Conservation (phyloP, 1,284 basidiomycete genomes). For the Cutaneotrichosporon spelunceum region DNA sequence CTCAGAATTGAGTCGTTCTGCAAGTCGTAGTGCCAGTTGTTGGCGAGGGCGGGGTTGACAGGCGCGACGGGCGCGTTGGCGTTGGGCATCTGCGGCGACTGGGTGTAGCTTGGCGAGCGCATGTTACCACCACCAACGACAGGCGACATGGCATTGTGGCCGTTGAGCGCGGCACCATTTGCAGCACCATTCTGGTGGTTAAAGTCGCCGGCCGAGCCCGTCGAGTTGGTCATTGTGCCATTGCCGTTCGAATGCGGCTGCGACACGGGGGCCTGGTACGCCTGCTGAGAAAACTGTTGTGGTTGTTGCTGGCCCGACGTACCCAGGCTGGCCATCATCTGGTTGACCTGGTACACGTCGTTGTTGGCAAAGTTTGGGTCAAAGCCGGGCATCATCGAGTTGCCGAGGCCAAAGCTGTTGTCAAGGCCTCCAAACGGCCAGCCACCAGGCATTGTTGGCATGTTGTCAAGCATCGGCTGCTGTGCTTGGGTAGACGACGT, state of each 20-base stretch:
- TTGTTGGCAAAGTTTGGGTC: background rate
- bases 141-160: background rate
- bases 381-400: background rate
- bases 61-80: slow-evolving; percentile 3
- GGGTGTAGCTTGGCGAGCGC: background rate
- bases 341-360: slow-evolving; percentile 11
- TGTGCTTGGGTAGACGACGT: slow-evolving; percentile 3
- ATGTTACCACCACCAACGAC: background rate
- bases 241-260: background rate
- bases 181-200: background rate
- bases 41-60: slow-evolving; percentile 9
- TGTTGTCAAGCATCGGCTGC: slow-evolving; percentile 1
- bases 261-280: slow-evolving; percentile 1
- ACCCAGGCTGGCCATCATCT: slow-evolving; percentile 14
- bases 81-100: slow-evolving; percentile 2
- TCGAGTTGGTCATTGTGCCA: background rate
- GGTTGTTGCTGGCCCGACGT: background rate
- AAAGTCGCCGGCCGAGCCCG: background rate
- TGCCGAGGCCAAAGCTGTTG: slow-evolving; percentile 2
- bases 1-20: slow-evolving; percentile 26
- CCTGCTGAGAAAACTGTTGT: background rate
- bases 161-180: background rate
- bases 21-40: slow-evolving; percentile 7
- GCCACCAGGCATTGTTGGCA: slow-evolving; percentile 4
- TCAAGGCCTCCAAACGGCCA: background rate